A percentile compares a stretch with the other conserved stretches of the same genome.
phyloP scores from a whole-genome alignment of 2,329 filamentous ascomycete species.

The Microcera coccophila region DNA sequence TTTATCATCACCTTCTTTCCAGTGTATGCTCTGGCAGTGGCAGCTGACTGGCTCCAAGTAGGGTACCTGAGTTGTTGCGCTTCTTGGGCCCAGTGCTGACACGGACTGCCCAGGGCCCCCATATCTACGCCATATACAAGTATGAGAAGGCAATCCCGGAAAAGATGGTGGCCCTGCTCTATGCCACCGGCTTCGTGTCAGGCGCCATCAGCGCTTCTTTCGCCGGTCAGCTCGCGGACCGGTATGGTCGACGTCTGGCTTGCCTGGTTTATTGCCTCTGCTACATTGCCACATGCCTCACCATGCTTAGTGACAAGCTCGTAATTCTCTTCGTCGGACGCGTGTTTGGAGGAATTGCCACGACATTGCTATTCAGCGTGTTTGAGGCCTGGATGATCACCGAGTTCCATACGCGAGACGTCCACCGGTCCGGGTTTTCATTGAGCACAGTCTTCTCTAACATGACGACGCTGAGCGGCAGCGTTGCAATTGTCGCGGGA shows the following conservation, averaged over 20 bases:
- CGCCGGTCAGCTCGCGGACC: constrained; percentile 38
- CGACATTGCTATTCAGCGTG: constrained; percentile 54
- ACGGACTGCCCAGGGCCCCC: constrained; percentile 35
- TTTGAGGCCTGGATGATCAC: constrained; percentile 60
- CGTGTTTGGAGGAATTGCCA: constrained; percentile 52
- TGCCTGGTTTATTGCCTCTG: constrained; percentile 52
- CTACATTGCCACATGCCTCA: constrained; percentile 50
- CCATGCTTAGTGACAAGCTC: constrained; percentile 43
- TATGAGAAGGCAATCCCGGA: constrained; percentile 46
- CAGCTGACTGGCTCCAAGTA: constrained; percentile 34
- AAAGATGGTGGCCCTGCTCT: constrained; percentile 41
- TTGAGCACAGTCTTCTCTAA: constrained; percentile 51
- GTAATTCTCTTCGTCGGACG: constrained; percentile 50
- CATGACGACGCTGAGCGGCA: constrained; percentile 50
- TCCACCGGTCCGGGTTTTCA: constrained; percentile 35
- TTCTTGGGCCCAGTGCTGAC: not conserved
- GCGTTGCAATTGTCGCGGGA: constrained; percentile 53
- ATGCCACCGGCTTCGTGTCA: constrained; percentile 46
- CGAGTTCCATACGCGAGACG: constrained; percentile 49
- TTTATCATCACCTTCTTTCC: constrained; percentile 9
- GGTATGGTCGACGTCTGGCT: constrained; percentile 46
- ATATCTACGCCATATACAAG: constrained; percentile 51
- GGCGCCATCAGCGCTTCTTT: constrained; percentile 44
- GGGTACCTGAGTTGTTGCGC: not conserved
- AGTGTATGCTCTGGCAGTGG: constrained; percentile 30